Evolutionary conservation across 441 rosid species (phyloP).

Genomic region (Kokia cookei): DNA sequence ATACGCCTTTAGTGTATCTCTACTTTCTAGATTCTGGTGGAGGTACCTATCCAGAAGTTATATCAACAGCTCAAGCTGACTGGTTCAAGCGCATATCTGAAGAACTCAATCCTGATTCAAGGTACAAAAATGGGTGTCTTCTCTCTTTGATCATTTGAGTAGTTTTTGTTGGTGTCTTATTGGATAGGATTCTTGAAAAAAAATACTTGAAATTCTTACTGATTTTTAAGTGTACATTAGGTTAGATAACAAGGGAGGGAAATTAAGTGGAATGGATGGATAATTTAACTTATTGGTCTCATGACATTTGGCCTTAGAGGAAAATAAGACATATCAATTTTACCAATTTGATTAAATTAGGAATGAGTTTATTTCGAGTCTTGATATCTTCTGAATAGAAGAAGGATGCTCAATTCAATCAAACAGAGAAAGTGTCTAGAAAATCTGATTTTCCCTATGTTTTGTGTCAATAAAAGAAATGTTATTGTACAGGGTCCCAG

Average conservation of each 20-base stretch:
- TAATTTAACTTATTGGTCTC: not conserved
- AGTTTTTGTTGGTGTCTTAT: not conserved
- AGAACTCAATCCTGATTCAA: conserved; percentile 58
- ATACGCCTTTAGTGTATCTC: conserved; percentile 34
- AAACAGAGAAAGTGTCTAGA: not conserved
- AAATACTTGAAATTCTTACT: not conserved
- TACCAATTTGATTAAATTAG: not conserved
- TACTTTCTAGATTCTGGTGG: conserved; percentile 94
- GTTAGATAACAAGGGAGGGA: not conserved
- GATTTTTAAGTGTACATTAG: not conserved
- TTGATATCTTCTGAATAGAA: not conserved
- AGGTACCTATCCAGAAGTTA: conserved; percentile 73
- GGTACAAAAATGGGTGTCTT: conserved; percentile 26
- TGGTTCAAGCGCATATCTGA: conserved; percentile 59
- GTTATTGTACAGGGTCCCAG: conserved; percentile 55
- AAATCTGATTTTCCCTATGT: not conserved
- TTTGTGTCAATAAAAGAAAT: not conserved
- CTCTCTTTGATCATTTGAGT: not conserved
- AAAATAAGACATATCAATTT: not conserved
- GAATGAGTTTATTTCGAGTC: not conserved
- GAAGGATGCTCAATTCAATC: not conserved
- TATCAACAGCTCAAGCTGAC: conserved; percentile 66
- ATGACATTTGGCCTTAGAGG: not conserved
- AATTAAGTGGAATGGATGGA: not conserved
- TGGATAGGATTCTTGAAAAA: not conserved